A percentile compares a stretch with the other conserved stretches of the same genome.
Evolutionary conservation across 2,329 filamentous ascomycete genomes (phyloP).

Genomic region (Arthroderma sp.): DNA sequence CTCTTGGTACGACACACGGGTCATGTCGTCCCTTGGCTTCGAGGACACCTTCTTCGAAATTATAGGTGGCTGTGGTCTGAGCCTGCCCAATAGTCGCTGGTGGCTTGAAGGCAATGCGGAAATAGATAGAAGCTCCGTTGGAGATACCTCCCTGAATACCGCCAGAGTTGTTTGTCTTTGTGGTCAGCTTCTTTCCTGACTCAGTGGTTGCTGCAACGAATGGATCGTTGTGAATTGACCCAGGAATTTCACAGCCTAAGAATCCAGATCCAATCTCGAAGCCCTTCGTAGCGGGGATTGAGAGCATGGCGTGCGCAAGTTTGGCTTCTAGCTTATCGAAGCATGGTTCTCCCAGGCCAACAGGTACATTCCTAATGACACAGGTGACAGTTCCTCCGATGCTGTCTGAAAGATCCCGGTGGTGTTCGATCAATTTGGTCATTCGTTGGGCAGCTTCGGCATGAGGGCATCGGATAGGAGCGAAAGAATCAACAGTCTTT

Average conservation of each 20-base stretch:
- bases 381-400: conserved; percentile 94
- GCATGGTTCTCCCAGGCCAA: conserved; percentile 79
- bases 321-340: conserved; percentile 93
- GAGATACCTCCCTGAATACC: conserved; percentile 93
- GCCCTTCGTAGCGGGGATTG: conserved; percentile 86
- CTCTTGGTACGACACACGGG: conserved; percentile 79
- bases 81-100: conserved; percentile 85
- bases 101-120: conserved; percentile 89
- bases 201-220: conserved; percentile 44
- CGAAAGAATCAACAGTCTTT: conserved; percentile 60
- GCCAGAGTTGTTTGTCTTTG: conserved; percentile 88
- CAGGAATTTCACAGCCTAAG: conserved; percentile 69
- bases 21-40: conserved; percentile 92
- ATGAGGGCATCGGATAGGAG: conserved; percentile 81
- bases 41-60: conserved; percentile 60
- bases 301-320: conserved; percentile 87
- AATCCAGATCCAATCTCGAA: conserved; percentile 96
- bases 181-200: conserved; percentile 52
- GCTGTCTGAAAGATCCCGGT: conserved; percentile 67
- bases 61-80: conserved; percentile 72
- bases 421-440: conserved; percentile 65
- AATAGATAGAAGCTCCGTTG: conserved; percentile 89
- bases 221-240: conserved; percentile 83
- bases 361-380: conserved; percentile 74
- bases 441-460: conserved; percentile 53